These are phyloP conservation scores for Fusarium nematophilum DNA, from an alignment of 2,329 filamentous ascomycete species.

Conservation along the genomic window DNA sequence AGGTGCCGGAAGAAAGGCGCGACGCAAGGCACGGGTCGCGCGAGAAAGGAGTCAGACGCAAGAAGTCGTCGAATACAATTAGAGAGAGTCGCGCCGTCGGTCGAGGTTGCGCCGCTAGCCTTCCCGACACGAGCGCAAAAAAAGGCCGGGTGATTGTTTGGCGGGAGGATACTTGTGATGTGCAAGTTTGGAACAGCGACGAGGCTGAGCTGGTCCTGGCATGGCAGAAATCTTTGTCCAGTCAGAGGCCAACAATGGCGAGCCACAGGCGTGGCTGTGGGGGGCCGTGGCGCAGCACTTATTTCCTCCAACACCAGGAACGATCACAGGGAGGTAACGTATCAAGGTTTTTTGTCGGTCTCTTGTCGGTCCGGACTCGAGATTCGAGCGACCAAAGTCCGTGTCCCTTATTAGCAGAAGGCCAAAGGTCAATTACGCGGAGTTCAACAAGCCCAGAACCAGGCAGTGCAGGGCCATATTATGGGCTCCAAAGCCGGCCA, in stretches of 20 bases:
- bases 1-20: conserved; percentile 20
- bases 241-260: conserved; percentile 26
- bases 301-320: too few relatives aligned
- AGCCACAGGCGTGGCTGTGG: too few relatives aligned
- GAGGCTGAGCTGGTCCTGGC: conserved; percentile 39
- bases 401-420: too few relatives aligned
- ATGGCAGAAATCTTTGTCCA: conserved; percentile 26
- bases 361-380: too few relatives aligned
- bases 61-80: conserved; percentile 10
- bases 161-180: conserved; percentile 29
- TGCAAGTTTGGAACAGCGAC: conserved; percentile 34
- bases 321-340: too few relatives aligned
- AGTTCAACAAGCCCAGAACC: too few relatives aligned
- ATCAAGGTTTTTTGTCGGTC: too few relatives aligned
- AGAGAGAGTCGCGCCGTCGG: conserved; percentile 28
- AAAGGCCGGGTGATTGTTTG: conserved; percentile 4
- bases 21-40: conserved; percentile 2
- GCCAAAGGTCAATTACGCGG: too few relatives aligned
- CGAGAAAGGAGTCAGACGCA: conserved; percentile 6
- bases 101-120: conserved; percentile 31
- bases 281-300: too few relatives aligned
- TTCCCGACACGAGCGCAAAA: conserved; percentile 36
- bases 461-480: too few relatives aligned
- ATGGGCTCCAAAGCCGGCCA: too few relatives aligned
- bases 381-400: too few relatives aligned